A percentile compares a stretch with the other conserved stretches of the same genome.
Evolutionary conservation across 192 early-diverging fungal genomes (phyloP).

Genomic region (Backusella parvicylindrica): DNA sequence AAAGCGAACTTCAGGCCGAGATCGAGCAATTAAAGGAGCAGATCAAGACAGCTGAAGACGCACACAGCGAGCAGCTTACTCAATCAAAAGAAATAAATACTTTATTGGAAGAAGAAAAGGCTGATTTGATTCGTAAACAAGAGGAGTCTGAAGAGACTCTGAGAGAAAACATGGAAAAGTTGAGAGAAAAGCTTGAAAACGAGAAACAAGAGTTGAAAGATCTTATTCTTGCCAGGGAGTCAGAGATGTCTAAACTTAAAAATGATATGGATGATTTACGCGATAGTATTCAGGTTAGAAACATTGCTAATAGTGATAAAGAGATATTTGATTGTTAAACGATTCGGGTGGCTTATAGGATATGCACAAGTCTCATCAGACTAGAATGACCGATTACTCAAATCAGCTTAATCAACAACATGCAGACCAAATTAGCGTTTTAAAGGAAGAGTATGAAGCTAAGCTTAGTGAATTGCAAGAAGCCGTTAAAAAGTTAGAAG

Average conservation of each 20-base stretch:
- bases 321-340: background rate
- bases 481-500: constrained; percentile 3
- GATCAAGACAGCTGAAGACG: background rate
- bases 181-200: constrained; percentile 20
- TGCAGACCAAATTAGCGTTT: constrained; percentile 4
- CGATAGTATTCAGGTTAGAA: constrained; percentile 20
- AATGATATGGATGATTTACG: constrained; percentile 19
- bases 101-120: constrained; percentile 19
- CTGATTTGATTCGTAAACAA: background rate
- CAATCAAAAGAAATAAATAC: background rate
- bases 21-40: background rate
- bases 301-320: background rate
- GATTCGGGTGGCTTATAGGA: background rate
- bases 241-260: background rate
- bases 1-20: background rate
- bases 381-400: constrained; percentile 15
- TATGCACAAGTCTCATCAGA: constrained; percentile 32
- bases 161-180: constrained; percentile 24
- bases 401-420: constrained; percentile 18
- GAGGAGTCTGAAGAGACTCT: constrained; percentile 12
- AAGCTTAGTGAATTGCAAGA: constrained; percentile 10
- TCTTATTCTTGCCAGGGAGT: background rate
- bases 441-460: constrained; percentile 10
- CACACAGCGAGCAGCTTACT: background rate
- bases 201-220: constrained; percentile 14